Conservation (phyloP, 495 filamentous ascomycete species). For the Xylaria sp. region DNA sequence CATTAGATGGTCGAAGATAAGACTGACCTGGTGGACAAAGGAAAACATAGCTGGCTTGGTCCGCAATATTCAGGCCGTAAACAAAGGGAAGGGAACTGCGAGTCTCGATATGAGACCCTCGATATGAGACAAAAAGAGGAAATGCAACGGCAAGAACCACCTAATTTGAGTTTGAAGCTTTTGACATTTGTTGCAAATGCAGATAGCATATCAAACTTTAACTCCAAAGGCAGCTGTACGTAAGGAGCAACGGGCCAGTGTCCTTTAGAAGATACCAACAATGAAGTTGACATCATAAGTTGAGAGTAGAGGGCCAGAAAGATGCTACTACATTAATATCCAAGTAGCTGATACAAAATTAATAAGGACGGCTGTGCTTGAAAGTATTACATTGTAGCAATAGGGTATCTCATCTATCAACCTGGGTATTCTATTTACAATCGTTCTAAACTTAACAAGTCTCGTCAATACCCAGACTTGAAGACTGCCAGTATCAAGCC, state of each 20-base stretch:
- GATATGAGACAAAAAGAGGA: background rate
- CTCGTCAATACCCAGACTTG: background rate
- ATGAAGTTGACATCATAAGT: background rate
- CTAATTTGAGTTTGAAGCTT: background rate
- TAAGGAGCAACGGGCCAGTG: background rate
- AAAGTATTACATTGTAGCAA: slow-evolving; percentile 22
- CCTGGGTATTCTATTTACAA: background rate
- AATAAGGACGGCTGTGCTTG: background rate
- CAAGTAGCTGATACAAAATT: background rate
- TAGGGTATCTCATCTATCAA: slow-evolving; percentile 31
- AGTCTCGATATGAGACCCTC: slow-evolving; percentile 15
- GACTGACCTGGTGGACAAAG: background rate
- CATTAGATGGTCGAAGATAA: background rate
- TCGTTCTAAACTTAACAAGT: background rate
- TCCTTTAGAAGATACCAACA: background rate
- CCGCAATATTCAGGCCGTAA: background rate
- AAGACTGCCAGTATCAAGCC: background rate
- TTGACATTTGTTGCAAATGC: background rate
- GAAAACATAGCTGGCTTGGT: background rate
- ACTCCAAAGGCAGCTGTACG: background rate
- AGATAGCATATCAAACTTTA: background rate
- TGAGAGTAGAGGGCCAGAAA: background rate
- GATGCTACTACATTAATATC: background rate
- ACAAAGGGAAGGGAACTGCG: slow-evolving; percentile 23
- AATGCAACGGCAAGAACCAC: slow-evolving; percentile 11